These are phyloP conservation scores for Capronia epimyces DNA, from an alignment of 2,329 filamentous ascomycete genomes.

Conservation along the genomic window DNA sequence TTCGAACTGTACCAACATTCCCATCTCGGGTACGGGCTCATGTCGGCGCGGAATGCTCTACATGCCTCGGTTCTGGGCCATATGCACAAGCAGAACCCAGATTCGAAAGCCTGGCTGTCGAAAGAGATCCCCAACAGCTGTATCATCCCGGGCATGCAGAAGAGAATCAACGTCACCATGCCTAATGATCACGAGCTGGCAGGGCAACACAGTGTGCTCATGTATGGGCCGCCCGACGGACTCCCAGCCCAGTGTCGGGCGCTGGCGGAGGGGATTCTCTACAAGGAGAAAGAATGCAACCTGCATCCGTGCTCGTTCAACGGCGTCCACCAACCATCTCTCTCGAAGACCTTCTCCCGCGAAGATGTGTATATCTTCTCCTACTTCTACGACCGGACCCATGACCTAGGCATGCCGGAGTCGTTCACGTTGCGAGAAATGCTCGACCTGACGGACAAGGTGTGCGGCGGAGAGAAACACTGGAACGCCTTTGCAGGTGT, in stretches of 20 bases:
- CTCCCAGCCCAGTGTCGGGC: slow-evolving; percentile 82
- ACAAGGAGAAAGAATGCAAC: slow-evolving; percentile 76
- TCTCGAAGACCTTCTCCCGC: slow-evolving; percentile 82
- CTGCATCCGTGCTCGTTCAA: slow-evolving; percentile 97
- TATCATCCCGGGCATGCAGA: slow-evolving; percentile 72
- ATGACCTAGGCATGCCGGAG: slow-evolving; percentile 95
- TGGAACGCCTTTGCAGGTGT: slow-evolving; percentile 80
- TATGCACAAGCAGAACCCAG: slow-evolving; percentile 58
- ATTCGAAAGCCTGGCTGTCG: slow-evolving; percentile 61
- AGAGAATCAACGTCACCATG: slow-evolving; percentile 67
- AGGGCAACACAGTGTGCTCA: slow-evolving; percentile 64
- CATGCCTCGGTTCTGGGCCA: slow-evolving; percentile 70
- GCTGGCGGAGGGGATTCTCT: slow-evolving; percentile 81
- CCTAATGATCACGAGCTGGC: slow-evolving; percentile 62
- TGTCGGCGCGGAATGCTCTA: slow-evolving; percentile 85
- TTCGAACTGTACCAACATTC: slow-evolving; percentile 98
- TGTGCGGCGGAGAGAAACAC: slow-evolving; percentile 69
- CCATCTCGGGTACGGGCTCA: slow-evolving; percentile 92
- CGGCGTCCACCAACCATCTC: slow-evolving; percentile 85
- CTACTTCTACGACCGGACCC: slow-evolving; percentile 94
- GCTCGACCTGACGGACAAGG: slow-evolving; percentile 74
- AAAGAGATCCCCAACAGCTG: slow-evolving; percentile 76
- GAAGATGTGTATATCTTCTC: slow-evolving; percentile 96
- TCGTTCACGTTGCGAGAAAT: slow-evolving; percentile 89
- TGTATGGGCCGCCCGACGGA: slow-evolving; percentile 73